phyloP scores from a whole-genome alignment of 371 early-diverging fungal genomes.

The Choanephora cucurbitarum region DNA sequence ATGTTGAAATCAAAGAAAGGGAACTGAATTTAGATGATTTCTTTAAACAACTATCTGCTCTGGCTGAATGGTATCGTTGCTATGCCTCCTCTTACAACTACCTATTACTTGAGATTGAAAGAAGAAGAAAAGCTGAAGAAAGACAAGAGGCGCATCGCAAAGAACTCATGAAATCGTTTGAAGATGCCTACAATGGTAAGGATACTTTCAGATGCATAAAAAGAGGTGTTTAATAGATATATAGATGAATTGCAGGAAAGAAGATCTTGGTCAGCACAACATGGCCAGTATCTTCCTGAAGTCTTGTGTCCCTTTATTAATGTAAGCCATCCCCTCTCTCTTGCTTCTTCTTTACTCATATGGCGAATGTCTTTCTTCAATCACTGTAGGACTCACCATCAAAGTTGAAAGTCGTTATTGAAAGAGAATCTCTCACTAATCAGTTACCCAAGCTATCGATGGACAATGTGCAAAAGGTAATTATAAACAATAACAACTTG shows the following conservation, averaged over 20 bases:
- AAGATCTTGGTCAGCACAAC: constrained; percentile 40
- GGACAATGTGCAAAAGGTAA: constrained; percentile 38
- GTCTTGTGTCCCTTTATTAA: constrained; percentile 49
- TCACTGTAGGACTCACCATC: constrained; percentile 23
- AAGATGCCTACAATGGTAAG: constrained; percentile 37
- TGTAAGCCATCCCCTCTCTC: constrained; percentile 16
- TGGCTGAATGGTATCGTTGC: constrained; percentile 43
- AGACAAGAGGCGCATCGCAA: constrained; percentile 29
- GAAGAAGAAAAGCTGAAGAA: constrained; percentile 33
- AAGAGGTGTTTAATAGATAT: no score
- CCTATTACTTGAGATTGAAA: constrained; percentile 41
- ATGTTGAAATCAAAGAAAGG: constrained; percentile 36
- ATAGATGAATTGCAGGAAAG: constrained; percentile 46
- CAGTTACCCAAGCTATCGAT: constrained; percentile 39
- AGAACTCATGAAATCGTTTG: constrained; percentile 31
- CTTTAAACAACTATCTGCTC: constrained; percentile 36
- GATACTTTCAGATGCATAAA: no score
- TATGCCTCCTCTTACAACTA: constrained; percentile 44
- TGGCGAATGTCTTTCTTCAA: no score
- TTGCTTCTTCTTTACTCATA: no score
- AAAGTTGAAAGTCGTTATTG: constrained; percentile 21
- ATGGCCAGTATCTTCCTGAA: constrained; percentile 49
- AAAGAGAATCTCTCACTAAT: constrained; percentile 11
- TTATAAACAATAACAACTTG: no score
- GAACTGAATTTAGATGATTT: constrained; percentile 33